Conservation (phyloP, 2,329 filamentous ascomycete species). For the Dactylella cylindrospora region DNA sequence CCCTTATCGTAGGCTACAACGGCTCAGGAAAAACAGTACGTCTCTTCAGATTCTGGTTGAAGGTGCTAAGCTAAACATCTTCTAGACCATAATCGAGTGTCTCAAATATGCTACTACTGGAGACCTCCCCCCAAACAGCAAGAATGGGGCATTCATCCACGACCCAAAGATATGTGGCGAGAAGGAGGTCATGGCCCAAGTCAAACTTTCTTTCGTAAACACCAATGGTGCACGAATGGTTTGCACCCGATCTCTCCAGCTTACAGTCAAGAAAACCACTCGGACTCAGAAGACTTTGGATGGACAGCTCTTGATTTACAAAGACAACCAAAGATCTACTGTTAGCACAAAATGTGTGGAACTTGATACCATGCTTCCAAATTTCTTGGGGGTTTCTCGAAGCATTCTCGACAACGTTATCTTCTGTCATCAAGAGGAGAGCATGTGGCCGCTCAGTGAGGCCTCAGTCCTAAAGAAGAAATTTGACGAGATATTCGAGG, state of each 20-base stretch:
- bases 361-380: slow-evolving; percentile 78
- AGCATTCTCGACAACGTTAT: slow-evolving; percentile 93
- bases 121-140: slow-evolving; percentile 83
- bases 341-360: slow-evolving; percentile 80
- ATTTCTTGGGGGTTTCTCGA: slow-evolving; percentile 82
- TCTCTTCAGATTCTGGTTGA: slow-evolving; percentile 34
- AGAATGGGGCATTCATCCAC: slow-evolving; percentile 89
- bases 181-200: slow-evolving; percentile 84
- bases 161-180: slow-evolving; percentile 91
- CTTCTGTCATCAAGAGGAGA: slow-evolving; percentile 98
- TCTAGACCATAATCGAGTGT: slow-evolving; percentile 88
- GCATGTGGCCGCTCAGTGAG: slow-evolving; percentile 92
- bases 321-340: slow-evolving; percentile 75
- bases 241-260: slow-evolving; percentile 77
- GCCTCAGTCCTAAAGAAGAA: slow-evolving; percentile 82
- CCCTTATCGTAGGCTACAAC: slow-evolving; percentile 94
- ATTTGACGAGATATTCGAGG: slow-evolving; percentile 98
- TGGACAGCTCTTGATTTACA: slow-evolving; percentile 71
- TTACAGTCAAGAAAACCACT: slow-evolving; percentile 79
- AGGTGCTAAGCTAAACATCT: neutral
- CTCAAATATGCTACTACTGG: slow-evolving; percentile 97
- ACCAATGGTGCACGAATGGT: slow-evolving; percentile 79
- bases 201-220: slow-evolving; percentile 82
- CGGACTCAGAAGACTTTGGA: slow-evolving; percentile 82
- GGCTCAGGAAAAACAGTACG: slow-evolving; percentile 87